These are phyloP conservation scores for Neofusicoccum kwambonambiense DNA, from an alignment of 2,329 filamentous ascomycete species.

Conservation along the genomic window DNA sequence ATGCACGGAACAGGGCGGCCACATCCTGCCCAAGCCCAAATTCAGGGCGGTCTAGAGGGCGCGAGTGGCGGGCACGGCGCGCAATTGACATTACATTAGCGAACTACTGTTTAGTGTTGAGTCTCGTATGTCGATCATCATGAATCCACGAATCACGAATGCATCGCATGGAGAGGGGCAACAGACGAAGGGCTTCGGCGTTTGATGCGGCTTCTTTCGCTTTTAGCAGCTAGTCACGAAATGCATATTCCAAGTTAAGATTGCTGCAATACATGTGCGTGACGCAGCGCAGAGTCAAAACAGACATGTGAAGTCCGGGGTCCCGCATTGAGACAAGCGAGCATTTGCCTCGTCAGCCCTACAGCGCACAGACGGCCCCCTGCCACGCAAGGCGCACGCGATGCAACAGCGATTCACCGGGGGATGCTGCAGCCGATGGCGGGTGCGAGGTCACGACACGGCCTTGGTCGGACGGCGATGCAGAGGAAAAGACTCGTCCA, in stretches of 20 bases:
- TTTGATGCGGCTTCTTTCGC: background rate
- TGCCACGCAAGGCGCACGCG: too few species aligned
- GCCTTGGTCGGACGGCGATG: too few species aligned
- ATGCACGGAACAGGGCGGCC: constrained; percentile 35
- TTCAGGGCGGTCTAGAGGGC: background rate
- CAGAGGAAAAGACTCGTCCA: too few species aligned
- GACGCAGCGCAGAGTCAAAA: background rate
- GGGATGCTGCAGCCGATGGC: too few species aligned
- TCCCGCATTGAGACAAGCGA: too few species aligned
- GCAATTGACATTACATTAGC: too few species aligned
- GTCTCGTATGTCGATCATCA: background rate
- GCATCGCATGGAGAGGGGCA: background rate
- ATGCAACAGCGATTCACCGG: too few species aligned
- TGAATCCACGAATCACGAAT: background rate
- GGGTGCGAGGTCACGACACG: too few species aligned
- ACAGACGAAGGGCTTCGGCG: background rate
- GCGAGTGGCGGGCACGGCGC: background rate
- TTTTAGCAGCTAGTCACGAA: background rate
- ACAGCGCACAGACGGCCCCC: too few species aligned
- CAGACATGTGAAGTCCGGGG: too few species aligned
- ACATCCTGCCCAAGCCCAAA: constrained; percentile 19
- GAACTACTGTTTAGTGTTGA: background rate
- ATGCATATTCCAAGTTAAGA: background rate
- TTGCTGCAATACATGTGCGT: background rate
- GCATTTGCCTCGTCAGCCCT: too few species aligned